These are phyloP conservation scores for Stephania yunnanensis DNA, from an alignment of 164 flowering plant genomes.

Conservation along the genomic window DNA sequence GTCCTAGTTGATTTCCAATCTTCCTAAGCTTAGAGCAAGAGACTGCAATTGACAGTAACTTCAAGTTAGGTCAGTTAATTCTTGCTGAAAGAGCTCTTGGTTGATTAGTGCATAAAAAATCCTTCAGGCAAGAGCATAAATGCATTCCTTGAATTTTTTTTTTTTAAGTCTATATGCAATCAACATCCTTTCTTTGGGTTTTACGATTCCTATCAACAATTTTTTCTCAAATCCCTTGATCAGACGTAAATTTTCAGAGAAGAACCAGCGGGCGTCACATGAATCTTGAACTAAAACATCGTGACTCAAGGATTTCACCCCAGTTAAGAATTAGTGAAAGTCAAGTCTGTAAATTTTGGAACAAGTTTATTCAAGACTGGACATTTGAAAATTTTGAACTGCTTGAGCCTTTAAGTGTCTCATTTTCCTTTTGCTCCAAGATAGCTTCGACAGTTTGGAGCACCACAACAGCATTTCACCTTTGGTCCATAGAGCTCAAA, in stretches of 20 bases:
- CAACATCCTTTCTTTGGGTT: not conserved
- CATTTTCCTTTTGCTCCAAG: conserved; percentile 69
- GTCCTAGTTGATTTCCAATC: not conserved
- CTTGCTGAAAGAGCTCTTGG: not conserved
- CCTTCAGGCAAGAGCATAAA: not conserved
- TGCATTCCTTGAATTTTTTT: not conserved
- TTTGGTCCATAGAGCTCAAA: conserved; percentile 83
- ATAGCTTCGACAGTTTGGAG: conserved; percentile 71
- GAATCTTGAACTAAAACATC: not conserved
- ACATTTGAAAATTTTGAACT: conserved; percentile 52
- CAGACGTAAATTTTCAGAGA: not conserved
- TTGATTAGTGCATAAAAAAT: not conserved
- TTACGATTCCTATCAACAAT: not conserved
- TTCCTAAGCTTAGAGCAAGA: not conserved
- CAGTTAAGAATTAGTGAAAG: not conserved
- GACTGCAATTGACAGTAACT: not conserved
- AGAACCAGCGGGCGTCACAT: not conserved
- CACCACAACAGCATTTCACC: conserved; percentile 74
- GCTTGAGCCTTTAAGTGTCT: conserved; percentile 36
- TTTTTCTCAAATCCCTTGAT: not conserved
- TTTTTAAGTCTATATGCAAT: not conserved
- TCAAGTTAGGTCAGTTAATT: not conserved
- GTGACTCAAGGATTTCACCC: not conserved
- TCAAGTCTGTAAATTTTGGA: not conserved
- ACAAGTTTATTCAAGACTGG: not conserved